A percentile compares a stretch with the other conserved stretches of the same genome.
Evolutionary conservation across 2,329 filamentous ascomycete genomes (phyloP).

Genomic region (Torrubiella hemipterigena): DNA sequence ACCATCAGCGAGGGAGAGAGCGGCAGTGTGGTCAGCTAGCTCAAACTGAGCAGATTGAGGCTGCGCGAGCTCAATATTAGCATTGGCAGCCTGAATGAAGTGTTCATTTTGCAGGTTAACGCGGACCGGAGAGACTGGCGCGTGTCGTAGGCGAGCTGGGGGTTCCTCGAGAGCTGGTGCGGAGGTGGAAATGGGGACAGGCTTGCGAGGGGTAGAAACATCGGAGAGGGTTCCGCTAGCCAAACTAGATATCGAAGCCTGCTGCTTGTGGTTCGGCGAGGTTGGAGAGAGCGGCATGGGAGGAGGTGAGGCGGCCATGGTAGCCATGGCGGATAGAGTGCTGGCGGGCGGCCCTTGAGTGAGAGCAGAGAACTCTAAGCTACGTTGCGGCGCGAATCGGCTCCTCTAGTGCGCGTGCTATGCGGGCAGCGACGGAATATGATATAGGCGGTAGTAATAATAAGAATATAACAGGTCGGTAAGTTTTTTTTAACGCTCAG

Average conservation of each 20-base stretch:
- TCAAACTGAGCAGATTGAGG: conserved; percentile 13
- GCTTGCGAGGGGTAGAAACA: conserved; percentile 17
- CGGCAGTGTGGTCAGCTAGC: conserved; percentile 11
- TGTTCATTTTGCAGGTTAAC: conserved; percentile 41
- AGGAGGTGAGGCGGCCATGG: conserved; percentile 5
- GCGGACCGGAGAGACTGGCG: conserved; percentile 43
- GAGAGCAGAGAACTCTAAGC: too few species aligned
- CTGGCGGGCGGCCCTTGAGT: conserved; percentile 4
- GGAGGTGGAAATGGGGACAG: conserved; percentile 18
- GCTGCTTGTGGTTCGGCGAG: conserved; percentile 19
- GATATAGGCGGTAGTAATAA: too few species aligned
- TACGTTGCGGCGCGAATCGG: too few species aligned
- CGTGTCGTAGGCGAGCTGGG: conserved; percentile 34
- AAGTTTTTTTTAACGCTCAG: too few species aligned
- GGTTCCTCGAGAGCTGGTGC: conserved; percentile 11
- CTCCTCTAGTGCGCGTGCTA: too few species aligned
- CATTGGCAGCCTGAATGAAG: conserved; percentile 40
- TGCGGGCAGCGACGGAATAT: too few species aligned
- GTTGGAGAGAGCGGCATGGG: conserved; percentile 14
- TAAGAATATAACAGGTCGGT: too few species aligned
- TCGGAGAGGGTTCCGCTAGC: conserved; percentile 1
- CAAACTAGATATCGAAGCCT: conserved; percentile 11
- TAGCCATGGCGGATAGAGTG: conserved; percentile 16
- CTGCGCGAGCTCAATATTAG: conserved; percentile 32
- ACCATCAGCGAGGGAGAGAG: conserved; percentile 5